Evolutionary conservation across 148 eudicot species (phyloP).

Genomic region (Polygonum aviculare): DNA sequence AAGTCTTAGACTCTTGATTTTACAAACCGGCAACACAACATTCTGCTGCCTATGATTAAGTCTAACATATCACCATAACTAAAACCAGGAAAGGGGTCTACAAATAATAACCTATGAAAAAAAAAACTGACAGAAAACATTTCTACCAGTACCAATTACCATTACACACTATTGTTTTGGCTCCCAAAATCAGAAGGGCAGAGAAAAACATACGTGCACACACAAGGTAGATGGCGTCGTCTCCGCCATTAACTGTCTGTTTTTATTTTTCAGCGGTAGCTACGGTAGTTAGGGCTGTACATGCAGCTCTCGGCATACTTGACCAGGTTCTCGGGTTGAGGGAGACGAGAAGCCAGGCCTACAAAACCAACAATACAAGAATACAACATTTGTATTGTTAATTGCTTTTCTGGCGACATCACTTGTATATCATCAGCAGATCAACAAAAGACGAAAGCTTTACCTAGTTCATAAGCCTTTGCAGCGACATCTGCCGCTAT

Average conservation of each 20-base stretch:
- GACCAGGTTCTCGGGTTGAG: constrained; percentile 55
- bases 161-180: neutral
- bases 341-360: constrained; percentile 42
- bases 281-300: constrained; percentile 64
- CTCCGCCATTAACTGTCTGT: neutral
- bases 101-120: neutral
- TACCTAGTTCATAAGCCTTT: constrained; percentile 82
- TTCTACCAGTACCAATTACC: neutral
- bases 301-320: constrained; percentile 69
- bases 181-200: neutral
- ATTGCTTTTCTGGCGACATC: neutral
- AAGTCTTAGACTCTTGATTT: neutral
- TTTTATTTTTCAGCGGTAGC: constrained; percentile 32
- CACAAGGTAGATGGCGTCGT: neutral
- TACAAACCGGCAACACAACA: neutral
- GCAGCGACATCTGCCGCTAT: constrained; percentile 96
- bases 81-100: neutral
- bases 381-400: neutral
- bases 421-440: neutral
- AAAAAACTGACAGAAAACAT: neutral
- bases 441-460: constrained; percentile 6
- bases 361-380: neutral
- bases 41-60: neutral
- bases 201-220: neutral
- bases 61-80: no score